Base-by-base conservation (phyloP, 2,329 filamentous ascomycete genomes). In the Aspergillus sergii region DNA sequence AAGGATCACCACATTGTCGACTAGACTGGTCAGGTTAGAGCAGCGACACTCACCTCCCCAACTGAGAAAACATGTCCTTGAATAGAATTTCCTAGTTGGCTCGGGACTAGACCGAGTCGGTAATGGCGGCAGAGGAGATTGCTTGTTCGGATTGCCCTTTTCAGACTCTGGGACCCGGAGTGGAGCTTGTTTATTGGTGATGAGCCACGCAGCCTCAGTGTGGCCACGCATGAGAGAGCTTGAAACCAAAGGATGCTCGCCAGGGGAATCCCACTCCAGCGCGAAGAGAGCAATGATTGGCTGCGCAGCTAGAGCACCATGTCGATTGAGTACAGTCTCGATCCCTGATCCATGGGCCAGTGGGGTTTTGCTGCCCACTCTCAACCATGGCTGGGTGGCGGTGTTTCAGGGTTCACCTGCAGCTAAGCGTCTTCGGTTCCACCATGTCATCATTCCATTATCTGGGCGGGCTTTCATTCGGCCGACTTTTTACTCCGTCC, bases 371-470 rank as follows among this genome's bases (percentile, higher is more conserved):
- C 19, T 53, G 23, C 30, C 50, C 50, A 53, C 50, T 34, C 28
- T 2, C 14, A 50, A 26, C 23, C 46, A 50, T 50, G 46, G 46
- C 46, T 53, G 50, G 30, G 50, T 53, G 50, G 50, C 28, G 28
- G 28, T 32, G 50, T 32, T 53, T 53, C 50, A 53, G 50, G 51
- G 51, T 23, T 54, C 51, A 23, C 12, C 48, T 54, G 51, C n/a
- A 39, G 32, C 51, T 54, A 36, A 54, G 51, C 51, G 51, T 54
- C 26, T n/a, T 54, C 12, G 21, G 51, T 14, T 23, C 30, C 51
- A 36, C 30, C 9, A 34, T 36, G 51, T 36, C 30, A 34, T 54
- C 51, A 34, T 36, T 54, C 19, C 50, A 34, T 12, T 34, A 8
- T 36, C 21, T 39, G 12, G 50, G 36, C 19, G 10, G 30, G 8